Base-by-base conservation (phyloP, 2,329 filamentous ascomycete genomes). In the Cladosporium sp. region DNA sequence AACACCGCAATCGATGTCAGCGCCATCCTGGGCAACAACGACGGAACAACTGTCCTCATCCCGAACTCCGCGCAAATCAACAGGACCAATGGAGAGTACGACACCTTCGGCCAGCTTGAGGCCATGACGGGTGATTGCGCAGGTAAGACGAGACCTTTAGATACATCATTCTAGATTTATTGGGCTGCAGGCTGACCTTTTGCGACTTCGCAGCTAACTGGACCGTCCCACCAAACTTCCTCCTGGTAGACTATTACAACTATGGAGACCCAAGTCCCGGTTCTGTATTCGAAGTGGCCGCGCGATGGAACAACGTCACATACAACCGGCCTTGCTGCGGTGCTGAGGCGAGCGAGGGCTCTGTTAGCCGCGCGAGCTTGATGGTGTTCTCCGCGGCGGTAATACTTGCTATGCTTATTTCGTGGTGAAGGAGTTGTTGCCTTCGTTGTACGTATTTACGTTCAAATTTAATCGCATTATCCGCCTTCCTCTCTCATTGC, bases 211-310 rank as follows among this genome's bases (percentile, higher is more conserved):
- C 77, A 76, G 75, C 61, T 3, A 65, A 64, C 48, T 94, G 88
- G 88, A 79, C 79, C 19, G 81, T 83, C 8, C 79, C 89, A 0
- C 90, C 90, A 1, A 93, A 88, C 66, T 85, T 91, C 67, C 77
- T 95, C 48, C 85, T 94, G 54, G 89, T 94, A 22, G 90, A 95
- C 70, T 94, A 90, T 72, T 95, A 94, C 74, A 91, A 94, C 70
- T 78, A 79, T 59, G 89, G 88, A 22, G 78, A 75, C 32, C 81
- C 79, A 0, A 54, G 59, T 75, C 78, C 81, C 4, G 90, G 90
- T 1, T 89, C 87, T 1, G 89, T 94, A 6, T 94, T 95, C 66
- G 80, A 87, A 67, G 86, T 88, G n/a, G 87, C 87, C 0, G 87
- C 87, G 0, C 68, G 74, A 58, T 82, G 84, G 64, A 94, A 93